phyloP scores from a whole-genome alignment of 805 yeast species.

The Metschnikowia borealis region DNA sequence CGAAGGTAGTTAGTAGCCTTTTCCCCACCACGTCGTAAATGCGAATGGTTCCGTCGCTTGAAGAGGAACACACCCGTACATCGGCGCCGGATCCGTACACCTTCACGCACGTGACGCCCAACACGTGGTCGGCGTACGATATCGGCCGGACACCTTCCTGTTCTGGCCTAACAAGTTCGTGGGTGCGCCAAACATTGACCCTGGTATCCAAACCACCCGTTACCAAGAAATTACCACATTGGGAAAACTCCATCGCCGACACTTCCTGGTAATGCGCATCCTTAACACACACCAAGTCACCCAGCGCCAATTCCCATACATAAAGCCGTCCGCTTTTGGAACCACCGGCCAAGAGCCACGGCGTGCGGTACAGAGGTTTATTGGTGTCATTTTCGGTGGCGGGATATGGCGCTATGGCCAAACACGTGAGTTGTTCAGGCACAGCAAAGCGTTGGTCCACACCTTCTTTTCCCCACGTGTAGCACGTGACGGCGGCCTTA shows the following conservation, averaged over 20 bases:
- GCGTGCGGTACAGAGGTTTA: constrained; percentile 43
- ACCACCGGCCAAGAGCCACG: constrained; percentile 72
- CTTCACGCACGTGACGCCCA: constrained; percentile 48
- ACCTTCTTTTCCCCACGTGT: constrained; percentile 65
- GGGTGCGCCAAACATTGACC: constrained; percentile 65
- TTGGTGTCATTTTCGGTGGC: constrained; percentile 17
- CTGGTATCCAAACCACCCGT: constrained; percentile 84
- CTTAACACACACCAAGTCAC: constrained; percentile 63
- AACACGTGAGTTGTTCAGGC: constrained; percentile 70
- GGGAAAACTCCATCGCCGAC: constrained; percentile 52
- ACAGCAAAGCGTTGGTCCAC: constrained; percentile 77
- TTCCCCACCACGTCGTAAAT: constrained; percentile 54
- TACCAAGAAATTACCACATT: constrained; percentile 60
- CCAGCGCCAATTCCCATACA: constrained; percentile 82
- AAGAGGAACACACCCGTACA: constrained; percentile 59
- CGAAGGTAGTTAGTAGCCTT: constrained; percentile 61
- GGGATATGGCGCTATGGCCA: constrained; percentile 43
- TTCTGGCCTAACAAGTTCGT: constrained; percentile 49
- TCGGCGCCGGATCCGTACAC: constrained; percentile 56
- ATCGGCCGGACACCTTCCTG: constrained; percentile 50
- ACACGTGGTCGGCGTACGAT: constrained; percentile 57
- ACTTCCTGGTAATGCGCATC: constrained; percentile 84
- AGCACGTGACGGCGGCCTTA: constrained; percentile 73
- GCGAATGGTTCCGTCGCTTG: constrained; percentile 72
- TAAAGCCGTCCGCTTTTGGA: constrained; percentile 72